phyloP scores from a whole-genome alignment of 805 yeast species.

The Schwanniomyces polymorphus region DNA sequence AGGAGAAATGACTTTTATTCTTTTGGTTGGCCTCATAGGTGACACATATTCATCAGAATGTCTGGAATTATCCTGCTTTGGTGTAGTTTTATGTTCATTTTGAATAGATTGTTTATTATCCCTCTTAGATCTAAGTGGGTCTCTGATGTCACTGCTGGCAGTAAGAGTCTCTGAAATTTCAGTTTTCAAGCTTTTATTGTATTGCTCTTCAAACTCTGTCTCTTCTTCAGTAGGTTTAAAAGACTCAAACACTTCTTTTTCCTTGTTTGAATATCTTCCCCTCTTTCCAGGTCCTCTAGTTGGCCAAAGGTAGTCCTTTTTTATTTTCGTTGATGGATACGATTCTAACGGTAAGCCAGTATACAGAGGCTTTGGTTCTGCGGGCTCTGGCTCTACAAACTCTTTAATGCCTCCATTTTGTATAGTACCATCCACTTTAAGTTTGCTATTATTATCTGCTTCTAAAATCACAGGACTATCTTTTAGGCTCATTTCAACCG shows the following conservation, averaged over 20 bases:
- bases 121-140: slow-evolving; percentile 6
- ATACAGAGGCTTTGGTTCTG: slow-evolving; percentile 55
- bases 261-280: background rate
- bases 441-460: background rate
- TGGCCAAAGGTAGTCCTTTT: slow-evolving; percentile 57
- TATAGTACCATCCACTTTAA: slow-evolving; percentile 6
- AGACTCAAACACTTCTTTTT: slow-evolving; percentile 1
- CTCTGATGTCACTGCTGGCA: slow-evolving; percentile 18
- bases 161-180: slow-evolving; percentile 9
- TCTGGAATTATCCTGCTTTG: slow-evolving; percentile 5
- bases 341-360: slow-evolving; percentile 75
- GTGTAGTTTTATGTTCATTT: slow-evolving; percentile 1
- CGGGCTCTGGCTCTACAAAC: slow-evolving; percentile 60
- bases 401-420: slow-evolving; percentile 16
- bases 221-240: slow-evolving; percentile 9
- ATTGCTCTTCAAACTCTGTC: slow-evolving; percentile 9
- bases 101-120: slow-evolving; percentile 1
- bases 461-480: slow-evolving; percentile 11
- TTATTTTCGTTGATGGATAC: slow-evolving; percentile 61
- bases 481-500: background rate
- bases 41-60: slow-evolving; percentile 3
- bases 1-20: slow-evolving; percentile 35
- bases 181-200: slow-evolving; percentile 14
- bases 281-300: slow-evolving; percentile 18
- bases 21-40: slow-evolving; percentile 16